Conservation (phyloP, 2,329 filamentous ascomycete species). For the Oidium heveae region DNA sequence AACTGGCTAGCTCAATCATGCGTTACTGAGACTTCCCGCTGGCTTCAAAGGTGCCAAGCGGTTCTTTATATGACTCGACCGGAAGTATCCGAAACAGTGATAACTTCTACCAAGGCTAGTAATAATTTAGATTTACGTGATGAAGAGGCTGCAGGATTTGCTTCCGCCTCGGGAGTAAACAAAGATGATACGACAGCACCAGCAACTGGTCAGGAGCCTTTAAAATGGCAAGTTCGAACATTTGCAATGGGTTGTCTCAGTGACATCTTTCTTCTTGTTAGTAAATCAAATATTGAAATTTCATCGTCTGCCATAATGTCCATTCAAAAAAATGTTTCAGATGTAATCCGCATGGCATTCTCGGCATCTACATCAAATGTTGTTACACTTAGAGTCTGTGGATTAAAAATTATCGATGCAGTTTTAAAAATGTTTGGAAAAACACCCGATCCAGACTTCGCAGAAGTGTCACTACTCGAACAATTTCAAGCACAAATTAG, state of each 20-base stretch:
- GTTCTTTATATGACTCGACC: conserved; percentile 70
- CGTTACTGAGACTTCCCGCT: conserved; percentile 51
- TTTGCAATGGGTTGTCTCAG: conserved; percentile 80
- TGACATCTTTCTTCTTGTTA: conserved; percentile 56
- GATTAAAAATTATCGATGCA: conserved; percentile 79
- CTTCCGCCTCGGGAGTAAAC: conserved; percentile 35
- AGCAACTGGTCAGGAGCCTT: conserved; percentile 50
- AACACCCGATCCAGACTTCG: conserved; percentile 84
- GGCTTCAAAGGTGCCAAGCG: conserved; percentile 71
- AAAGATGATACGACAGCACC: conserved; percentile 27
- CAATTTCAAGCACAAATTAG: conserved; percentile 98
- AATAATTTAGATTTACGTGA: conserved; percentile 62
- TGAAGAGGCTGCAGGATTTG: conserved; percentile 91
- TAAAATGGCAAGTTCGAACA: conserved; percentile 86
- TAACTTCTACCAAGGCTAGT: conserved; percentile 21
- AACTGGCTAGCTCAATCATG: conserved; percentile 90
- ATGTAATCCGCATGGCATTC: conserved; percentile 91
- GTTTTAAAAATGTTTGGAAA: conserved; percentile 91
- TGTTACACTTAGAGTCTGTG: conserved; percentile 69
- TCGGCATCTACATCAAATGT: conserved; percentile 90
- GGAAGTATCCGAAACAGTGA: conserved; percentile 27
- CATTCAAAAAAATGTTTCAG: conserved; percentile 61
- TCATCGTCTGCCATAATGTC: conserved; percentile 55
- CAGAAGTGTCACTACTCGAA: conserved; percentile 87
- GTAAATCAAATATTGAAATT: conserved; percentile 59